Base-by-base conservation (phyloP, 2,329 filamentous ascomycete genomes). In the Penicillium hesseltinei region DNA sequence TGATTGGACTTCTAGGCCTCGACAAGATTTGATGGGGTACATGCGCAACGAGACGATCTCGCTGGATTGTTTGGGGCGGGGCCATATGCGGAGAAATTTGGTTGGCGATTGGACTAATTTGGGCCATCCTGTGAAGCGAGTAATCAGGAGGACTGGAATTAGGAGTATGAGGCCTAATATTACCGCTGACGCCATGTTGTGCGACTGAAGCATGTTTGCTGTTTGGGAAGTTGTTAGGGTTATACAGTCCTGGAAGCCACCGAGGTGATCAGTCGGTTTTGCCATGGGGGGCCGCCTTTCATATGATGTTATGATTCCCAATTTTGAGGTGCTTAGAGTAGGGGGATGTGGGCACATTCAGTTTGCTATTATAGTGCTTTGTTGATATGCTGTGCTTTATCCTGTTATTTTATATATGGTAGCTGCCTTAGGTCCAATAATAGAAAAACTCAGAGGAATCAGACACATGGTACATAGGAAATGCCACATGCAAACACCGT, bases 11-110 rank as follows among this genome's bases (percentile, higher is more conserved):
- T 80, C 76, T 62, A 88, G 77, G 10, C 85, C 85, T 45, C 86
- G 83, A 64, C 86, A 88, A 59, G 85, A 88, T 67, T 88, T 88
- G 66, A 88, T 83, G 13, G 85, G 85, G 67, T 88, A 87, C 64
- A 87, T 78, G 55, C 80, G 80, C 11, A 88, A 74, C 9, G 69
- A 67, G 58, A 67, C 55, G 31, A 75, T 69, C 43, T 74, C 70
- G 57, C 61, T 72, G 38, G 61, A 68, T 47, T 63, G 59, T 43
- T 62, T 62, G 15, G 51, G 46, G 31, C 13, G 45, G 27, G 9
- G 57, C 60, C 63, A 61, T 49, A 65, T 51, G 49, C 45, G 56
- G 31, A 62, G 50, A 27, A 58, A 51, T 10, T 59, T 57, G 36
- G 38, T 58, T 54, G 7, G 62, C 53, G 39, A 63, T 43, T 39